Base-by-base conservation (phyloP, 257 asterid species). In the Solanum bulbocastanum region DNA sequence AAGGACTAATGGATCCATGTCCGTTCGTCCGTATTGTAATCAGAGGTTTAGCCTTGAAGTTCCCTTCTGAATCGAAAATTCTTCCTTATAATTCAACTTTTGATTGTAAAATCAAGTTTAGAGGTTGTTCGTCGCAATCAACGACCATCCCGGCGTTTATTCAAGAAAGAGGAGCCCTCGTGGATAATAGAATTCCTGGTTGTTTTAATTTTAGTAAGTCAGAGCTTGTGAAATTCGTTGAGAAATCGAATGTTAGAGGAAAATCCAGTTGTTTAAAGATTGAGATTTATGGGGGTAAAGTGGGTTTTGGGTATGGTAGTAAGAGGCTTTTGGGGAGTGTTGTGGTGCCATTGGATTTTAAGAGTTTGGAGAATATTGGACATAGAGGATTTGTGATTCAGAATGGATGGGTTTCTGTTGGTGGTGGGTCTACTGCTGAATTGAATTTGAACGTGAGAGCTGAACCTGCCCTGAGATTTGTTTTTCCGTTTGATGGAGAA, bases 381-480 rank as follows among this genome's bases (percentile, higher is more conserved):
- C 90, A 81, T 32, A 89, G 94, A 89, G 90, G 89, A 13, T 86
- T 85, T 49, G 91, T 93, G 83, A 88, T 95, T 81, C 97, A 97
- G 30, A 96, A 94, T 89, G 99, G 99, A 40, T 96, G 99, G 99
- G 92, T 93, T 36, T 1, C 37, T 33, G 89, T 92, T 58, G 85
- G 87, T 69, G 20, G 60, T 49, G 94, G 94, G 39, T 90, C 93
- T 89, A 91, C 60, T 44, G 85, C 84, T 13, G 91, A 91, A 52
- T 60, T 97, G 90, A 96, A 96, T 89, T 46, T 95, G 78, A 96
- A 93, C 56, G 98, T 94, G 14, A 89, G 93, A 92, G 96, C 96
- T 25, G 99, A 97, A 86, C 94, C 95, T 88, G 99, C 95, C 90
- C 99, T 99, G 42, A 94, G 99, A 91, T 97, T 97, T 58, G 96